These are phyloP conservation scores for Cystobasidium pallidum DNA, from an alignment of 1,284 basidiomycete genomes.

Conservation along the genomic window DNA sequence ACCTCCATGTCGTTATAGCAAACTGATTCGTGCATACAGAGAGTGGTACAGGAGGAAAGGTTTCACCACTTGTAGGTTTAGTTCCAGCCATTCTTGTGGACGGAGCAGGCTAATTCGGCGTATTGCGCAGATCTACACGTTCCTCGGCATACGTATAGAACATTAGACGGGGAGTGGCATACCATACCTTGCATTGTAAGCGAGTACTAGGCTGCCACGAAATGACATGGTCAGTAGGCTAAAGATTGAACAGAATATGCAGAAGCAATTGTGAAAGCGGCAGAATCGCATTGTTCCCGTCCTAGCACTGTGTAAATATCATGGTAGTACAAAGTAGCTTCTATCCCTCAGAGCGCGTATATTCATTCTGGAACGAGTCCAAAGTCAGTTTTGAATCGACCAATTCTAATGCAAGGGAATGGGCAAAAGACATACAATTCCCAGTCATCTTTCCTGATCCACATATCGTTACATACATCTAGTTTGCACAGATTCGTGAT, in stretches of 20 bases:
- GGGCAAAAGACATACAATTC: constrained; percentile 55
- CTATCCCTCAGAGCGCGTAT: constrained; percentile 34
- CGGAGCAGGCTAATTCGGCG: not conserved
- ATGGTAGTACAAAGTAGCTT: constrained; percentile 35
- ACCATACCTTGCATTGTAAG: constrained; percentile 1
- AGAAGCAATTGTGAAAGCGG: constrained; percentile 1
- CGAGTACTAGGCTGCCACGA: no score
- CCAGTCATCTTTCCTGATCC: constrained; percentile 87
- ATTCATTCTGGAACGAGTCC: constrained; percentile 17
- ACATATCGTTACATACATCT: constrained; percentile 84
- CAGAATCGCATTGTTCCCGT: not conserved
- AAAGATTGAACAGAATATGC: constrained; percentile 10
- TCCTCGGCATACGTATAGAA: constrained; percentile 17
- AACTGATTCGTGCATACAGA: constrained; percentile 4
- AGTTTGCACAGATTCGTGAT: constrained; percentile 90
- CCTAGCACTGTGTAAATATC: not conserved
- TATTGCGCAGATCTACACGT: not conserved
- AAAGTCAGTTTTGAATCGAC: not conserved
- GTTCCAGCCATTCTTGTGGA: not conserved
- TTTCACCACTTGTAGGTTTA: constrained; percentile 18
- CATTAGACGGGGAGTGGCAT: constrained; percentile 1
- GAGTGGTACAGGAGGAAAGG: constrained; percentile 27
- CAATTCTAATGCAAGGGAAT: not conserved
- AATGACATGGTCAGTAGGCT: no score
- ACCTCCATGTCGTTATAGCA: not conserved